Evolutionary conservation across 1,284 basidiomycete genomes (phyloP).

Genomic region (Tilletia setariae): DNA sequence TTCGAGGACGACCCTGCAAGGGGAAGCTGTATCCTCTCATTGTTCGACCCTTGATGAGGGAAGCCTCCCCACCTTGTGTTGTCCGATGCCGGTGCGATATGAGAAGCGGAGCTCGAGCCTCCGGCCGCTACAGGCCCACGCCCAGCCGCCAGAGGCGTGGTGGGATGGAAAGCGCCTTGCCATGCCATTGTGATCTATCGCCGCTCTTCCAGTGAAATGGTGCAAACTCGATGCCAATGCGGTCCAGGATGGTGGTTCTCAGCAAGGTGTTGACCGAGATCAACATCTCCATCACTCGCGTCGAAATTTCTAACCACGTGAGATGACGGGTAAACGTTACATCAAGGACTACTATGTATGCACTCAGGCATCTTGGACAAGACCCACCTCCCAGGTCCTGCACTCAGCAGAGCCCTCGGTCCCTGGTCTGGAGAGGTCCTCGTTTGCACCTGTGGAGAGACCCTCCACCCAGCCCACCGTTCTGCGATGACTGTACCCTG

Average conservation of each 20-base stretch:
- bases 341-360: neutral
- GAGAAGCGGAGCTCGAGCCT: neutral
- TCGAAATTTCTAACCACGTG: neutral
- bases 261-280: too few species aligned
- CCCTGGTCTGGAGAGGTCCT: slow-evolving; percentile 35
- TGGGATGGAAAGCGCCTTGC: neutral
- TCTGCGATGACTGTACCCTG: slow-evolving; percentile 83
- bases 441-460: slow-evolving; percentile 32
- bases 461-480: slow-evolving; percentile 70
- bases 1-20: too few species aligned
- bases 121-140: neutral
- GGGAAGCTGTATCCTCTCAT: too few species aligned
- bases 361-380: slow-evolving; percentile 17
- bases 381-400: slow-evolving; percentile 47
- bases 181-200: neutral
- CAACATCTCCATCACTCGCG: too few species aligned
- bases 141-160: neutral
- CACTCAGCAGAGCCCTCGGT: slow-evolving; percentile 42
- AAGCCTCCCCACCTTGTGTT: neutral
- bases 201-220: too few species aligned
- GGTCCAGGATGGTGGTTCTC: too few species aligned
- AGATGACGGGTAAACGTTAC: neutral
- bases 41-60: neutral
- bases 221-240: too few species aligned
- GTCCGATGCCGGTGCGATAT: too few species aligned